Conservation (phyloP, 2,329 filamentous ascomycete genomes). For the Clarireedia monteithiana region DNA sequence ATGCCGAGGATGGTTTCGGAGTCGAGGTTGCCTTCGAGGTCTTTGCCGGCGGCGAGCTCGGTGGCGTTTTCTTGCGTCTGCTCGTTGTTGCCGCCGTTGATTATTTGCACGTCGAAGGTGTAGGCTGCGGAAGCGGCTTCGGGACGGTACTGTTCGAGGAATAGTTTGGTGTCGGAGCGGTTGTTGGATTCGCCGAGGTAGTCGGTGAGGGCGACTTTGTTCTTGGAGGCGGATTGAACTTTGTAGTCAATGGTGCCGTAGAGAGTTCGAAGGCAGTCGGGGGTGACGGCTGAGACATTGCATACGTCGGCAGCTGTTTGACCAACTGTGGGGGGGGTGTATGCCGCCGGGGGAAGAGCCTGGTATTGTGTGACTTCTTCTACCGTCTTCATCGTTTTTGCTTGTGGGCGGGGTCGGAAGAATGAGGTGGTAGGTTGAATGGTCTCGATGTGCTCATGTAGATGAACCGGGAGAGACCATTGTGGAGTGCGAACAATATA, state of each 20-base stretch:
- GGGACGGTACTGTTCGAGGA: constrained; percentile 18
- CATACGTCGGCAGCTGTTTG: constrained; percentile 44
- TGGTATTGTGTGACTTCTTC: not conserved
- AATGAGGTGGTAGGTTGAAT: constrained; percentile 53
- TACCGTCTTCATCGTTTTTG: constrained; percentile 20
- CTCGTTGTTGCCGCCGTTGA: constrained; percentile 10
- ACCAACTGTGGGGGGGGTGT: constrained; percentile 3
- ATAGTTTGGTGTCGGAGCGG: constrained; percentile 19
- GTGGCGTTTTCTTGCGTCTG: constrained; percentile 13
- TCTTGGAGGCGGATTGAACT: constrained; percentile 13
- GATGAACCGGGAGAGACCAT: constrained; percentile 34
- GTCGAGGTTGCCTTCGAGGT: constrained; percentile 48
- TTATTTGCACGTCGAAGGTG: constrained; percentile 7
- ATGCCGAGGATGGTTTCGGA: constrained; percentile 46
- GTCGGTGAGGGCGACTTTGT: constrained; percentile 20
- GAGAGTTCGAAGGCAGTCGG: constrained; percentile 20
- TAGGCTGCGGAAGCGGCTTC: constrained; percentile 12
- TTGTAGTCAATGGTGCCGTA: constrained; percentile 21
- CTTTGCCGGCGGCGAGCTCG: constrained; percentile 11
- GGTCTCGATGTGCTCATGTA: constrained; percentile 38
- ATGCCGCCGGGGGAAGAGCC: not conserved
- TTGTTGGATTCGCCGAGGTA: constrained; percentile 21
- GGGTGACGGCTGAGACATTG: constrained; percentile 39
- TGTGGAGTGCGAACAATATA: constrained; percentile 17
- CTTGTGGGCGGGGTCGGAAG: constrained; percentile 34